Base-by-base conservation (phyloP, 2,329 filamentous ascomycete species). In the Karstenula rhodostoma region DNA sequence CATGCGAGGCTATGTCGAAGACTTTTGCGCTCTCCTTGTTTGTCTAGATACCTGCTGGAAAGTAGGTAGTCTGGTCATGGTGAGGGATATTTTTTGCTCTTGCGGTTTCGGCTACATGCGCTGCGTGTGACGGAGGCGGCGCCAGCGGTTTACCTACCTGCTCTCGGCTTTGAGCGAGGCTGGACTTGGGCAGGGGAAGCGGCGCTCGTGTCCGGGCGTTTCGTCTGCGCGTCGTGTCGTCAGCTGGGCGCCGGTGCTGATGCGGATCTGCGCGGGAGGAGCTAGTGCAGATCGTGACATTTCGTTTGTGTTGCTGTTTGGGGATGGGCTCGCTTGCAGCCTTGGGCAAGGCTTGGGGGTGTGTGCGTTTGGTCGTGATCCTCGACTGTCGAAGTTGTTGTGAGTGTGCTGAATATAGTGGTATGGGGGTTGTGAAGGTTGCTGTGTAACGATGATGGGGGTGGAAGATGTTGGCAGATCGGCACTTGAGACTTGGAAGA, bases 201-300 rank as follows among this genome's bases (percentile, higher is more conserved):
- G 23, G 44, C 44, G 44, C 22, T 27, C 23, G 44, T 27, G 12
- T 47, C 35, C 27, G 27, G 27, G 35, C 15, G 5, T 43, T 5
- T 15, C 22, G 4, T 17, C 44, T 25, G 22, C 22, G 6, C 1
- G 44, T 17, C 22, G 10, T 47, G 44, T 47, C 44, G 13, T 25
- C 4, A 43, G 40, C 40, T 43, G 40, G 40, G 40, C 40, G 19
- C 40, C 17, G 40, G 22, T 47, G 44, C 44, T 47, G 22, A 29
- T 25, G 25, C 4, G 22, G 44, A 47, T 47, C 44, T 47, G 15
- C 44, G 44, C 44, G 44, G 44, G 44, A n/a, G 22, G 44, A 22
- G 4, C 25, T 47, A 29, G 44, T 47, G 44, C 44, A 47, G 44
- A 47, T 47, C 44, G 44, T 47, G 44, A 47, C 17, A 29, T 29